A percentile compares a stretch with the other conserved stretches of the same genome.
Evolutionary conservation across 345 rosid species (phyloP).

Genomic region (Pugionium cornutum): DNA sequence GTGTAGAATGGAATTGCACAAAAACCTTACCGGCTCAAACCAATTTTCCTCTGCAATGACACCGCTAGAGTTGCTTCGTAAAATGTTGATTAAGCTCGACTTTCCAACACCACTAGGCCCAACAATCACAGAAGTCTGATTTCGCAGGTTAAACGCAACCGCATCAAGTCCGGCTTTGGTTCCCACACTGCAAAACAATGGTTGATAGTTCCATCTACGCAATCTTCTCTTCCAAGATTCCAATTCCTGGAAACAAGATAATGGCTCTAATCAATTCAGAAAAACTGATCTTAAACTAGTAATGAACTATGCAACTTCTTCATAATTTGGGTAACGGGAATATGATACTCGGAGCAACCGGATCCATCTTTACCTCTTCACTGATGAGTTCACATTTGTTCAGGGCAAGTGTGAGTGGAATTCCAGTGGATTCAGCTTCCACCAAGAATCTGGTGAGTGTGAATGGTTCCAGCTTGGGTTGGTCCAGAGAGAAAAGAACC

Average conservation of each 20-base stretch:
- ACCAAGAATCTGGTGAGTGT: slow-evolving; percentile 80
- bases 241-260: slow-evolving; percentile 51
- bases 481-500: slow-evolving; percentile 80
- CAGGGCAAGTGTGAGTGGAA: slow-evolving; percentile 77
- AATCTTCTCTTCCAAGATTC: slow-evolving; percentile 65
- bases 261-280: not conserved
- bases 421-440: slow-evolving; percentile 82
- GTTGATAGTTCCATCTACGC: slow-evolving; percentile 78
- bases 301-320: not conserved
- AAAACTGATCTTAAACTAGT: not conserved
- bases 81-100: slow-evolving; percentile 80
- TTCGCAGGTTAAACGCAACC: slow-evolving; percentile 56
- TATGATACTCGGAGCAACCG: too few species aligned
- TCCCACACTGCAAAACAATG: slow-evolving; percentile 78
- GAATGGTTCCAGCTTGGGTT: slow-evolving; percentile 74
- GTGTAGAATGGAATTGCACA: slow-evolving; percentile 8
- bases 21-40: slow-evolving; percentile 71
- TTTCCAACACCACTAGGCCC: slow-evolving; percentile 99
- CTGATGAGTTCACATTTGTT: slow-evolving; percentile 76
- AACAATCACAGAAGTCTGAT: slow-evolving; percentile 86
- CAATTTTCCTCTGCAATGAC: slow-evolving; percentile 52
- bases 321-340: not conserved
- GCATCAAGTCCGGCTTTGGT: slow-evolving; percentile 63
- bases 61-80: slow-evolving; percentile 55
- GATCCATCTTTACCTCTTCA: slow-evolving; percentile 48